phyloP scores from a whole-genome alignment of 768 basidiomycete genomes.

The Candolleomyces aberdarensis region DNA sequence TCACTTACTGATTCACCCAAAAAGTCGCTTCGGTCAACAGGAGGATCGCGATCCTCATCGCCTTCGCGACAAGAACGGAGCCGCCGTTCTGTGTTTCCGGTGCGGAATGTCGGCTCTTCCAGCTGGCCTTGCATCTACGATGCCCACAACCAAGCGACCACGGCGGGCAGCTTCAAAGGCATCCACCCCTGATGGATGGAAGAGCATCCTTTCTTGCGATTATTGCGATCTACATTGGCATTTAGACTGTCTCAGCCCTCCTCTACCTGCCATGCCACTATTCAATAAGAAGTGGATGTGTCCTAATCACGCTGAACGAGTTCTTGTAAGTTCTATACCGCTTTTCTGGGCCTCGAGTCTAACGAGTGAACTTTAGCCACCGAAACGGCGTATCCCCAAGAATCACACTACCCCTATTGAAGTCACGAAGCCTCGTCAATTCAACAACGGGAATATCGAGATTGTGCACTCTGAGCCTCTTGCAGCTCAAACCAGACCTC shows the following conservation, averaged over 20 bases:
- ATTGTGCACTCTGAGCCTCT: slow-evolving; percentile 67
- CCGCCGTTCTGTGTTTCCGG: slow-evolving; percentile 84
- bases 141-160: slow-evolving; percentile 52
- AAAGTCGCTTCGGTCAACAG: slow-evolving; percentile 78
- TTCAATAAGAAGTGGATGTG: slow-evolving; percentile 98
- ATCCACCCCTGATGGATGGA: slow-evolving; percentile 53
- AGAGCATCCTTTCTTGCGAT: slow-evolving; percentile 88
- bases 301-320: slow-evolving; percentile 91
- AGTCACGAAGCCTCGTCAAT: slow-evolving; percentile 66
- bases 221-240: slow-evolving; percentile 96
- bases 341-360: neutral
- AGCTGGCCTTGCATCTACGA: slow-evolving; percentile 44
- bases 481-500: slow-evolving; percentile 30
- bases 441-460: slow-evolving; percentile 92
- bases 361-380: slow-evolving; percentile 44
- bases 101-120: slow-evolving; percentile 83
- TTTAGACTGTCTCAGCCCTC: slow-evolving; percentile 93
- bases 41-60: slow-evolving; percentile 91
- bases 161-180: slow-evolving; percentile 47
- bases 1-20: neutral
- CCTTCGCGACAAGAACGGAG: slow-evolving; percentile 80
- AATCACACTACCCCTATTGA: slow-evolving; percentile 66
- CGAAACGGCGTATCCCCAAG: slow-evolving; percentile 78
- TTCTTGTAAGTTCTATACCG: slow-evolving; percentile 54
- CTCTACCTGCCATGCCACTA: slow-evolving; percentile 79